phyloP scores from a whole-genome alignment of 2,329 filamentous ascomycete genomes.

The Aspergillus phoenicis region DNA sequence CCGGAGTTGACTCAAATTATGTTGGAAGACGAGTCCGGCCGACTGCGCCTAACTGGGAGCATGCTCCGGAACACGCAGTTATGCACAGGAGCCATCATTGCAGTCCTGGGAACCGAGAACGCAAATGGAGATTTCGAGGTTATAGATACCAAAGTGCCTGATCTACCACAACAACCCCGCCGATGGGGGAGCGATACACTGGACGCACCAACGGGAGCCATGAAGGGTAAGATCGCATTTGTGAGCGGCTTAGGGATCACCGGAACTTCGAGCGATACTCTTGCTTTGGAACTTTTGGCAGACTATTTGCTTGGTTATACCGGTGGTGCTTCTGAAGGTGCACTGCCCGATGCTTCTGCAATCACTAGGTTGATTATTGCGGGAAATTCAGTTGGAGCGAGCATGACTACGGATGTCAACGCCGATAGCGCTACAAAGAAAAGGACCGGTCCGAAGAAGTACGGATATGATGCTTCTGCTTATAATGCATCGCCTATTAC shows the following conservation, averaged over 20 bases:
- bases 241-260: constrained; percentile 87
- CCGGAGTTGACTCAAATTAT: constrained; percentile 65
- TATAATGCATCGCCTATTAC: constrained; percentile 87
- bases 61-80: constrained; percentile 69
- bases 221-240: constrained; percentile 74
- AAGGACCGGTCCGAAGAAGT: constrained; percentile 70
- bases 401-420: constrained; percentile 35
- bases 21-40: constrained; percentile 93
- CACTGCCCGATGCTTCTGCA: constrained; percentile 40
- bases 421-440: constrained; percentile 34
- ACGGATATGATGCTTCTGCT: constrained; percentile 85
- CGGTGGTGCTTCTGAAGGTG: constrained; percentile 51
- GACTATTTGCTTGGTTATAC: constrained; percentile 89
- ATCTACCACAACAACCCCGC: constrained; percentile 77
- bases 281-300: constrained; percentile 74
- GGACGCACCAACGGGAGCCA: constrained; percentile 36
- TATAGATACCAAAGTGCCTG: constrained; percentile 84
- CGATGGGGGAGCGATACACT: constrained; percentile 69
- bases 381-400: constrained; percentile 74
- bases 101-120: constrained; percentile 94
- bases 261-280: constrained; percentile 70
- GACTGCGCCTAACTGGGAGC: constrained; percentile 75
- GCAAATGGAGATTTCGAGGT: constrained; percentile 89
- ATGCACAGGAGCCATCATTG: constrained; percentile 90
- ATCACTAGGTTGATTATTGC: constrained; percentile 89